Percentiles rank a stretch among this genome's conserved stretches.
Conservation (phyloP, 2,329 filamentous ascomycete species). For the Penicillium sp. region DNA sequence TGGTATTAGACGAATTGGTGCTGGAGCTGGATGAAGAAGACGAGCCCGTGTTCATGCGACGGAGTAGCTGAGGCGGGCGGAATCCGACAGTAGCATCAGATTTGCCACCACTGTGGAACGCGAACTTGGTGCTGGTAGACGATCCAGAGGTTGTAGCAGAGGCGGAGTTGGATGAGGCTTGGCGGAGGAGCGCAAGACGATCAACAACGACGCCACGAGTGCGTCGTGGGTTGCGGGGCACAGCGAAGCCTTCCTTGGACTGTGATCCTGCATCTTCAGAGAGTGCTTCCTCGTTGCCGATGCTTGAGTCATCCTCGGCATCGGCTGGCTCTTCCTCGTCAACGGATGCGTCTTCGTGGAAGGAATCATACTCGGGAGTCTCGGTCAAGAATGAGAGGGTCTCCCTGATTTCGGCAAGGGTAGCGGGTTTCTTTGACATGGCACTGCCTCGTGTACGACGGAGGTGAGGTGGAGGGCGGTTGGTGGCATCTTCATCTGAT, state of each 20-base stretch:
- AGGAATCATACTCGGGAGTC: conserved; percentile 58
- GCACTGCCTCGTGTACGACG: conserved; percentile 61
- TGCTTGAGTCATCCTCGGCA: conserved; percentile 22
- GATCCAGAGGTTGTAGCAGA: conserved; percentile 21
- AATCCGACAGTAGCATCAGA: conserved; percentile 33
- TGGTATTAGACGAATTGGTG: conserved; percentile 25
- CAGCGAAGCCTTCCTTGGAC: conserved; percentile 30
- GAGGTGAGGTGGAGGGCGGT: conserved; percentile 60
- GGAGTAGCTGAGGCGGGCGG: conserved; percentile 35
- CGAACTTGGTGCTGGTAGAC: conserved; percentile 31
- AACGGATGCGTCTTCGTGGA: conserved; percentile 54
- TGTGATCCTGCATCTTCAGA: conserved; percentile 29
- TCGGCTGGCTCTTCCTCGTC: conserved; percentile 41
- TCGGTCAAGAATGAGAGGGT: conserved; percentile 83
- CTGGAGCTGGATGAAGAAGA: conserved; percentile 33
- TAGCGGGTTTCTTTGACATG: conserved; percentile 66
- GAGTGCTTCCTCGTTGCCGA: conserved; percentile 21
- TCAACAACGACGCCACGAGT: conserved; percentile 48
- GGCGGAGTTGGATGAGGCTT: conserved; percentile 49
- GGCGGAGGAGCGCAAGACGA: conserved; percentile 46
- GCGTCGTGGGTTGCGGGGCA: conserved; percentile 40
- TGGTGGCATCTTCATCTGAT: conserved; percentile 46
- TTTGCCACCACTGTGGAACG: conserved; percentile 34
- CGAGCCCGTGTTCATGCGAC: conserved; percentile 33
- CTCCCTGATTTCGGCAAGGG: conserved; percentile 77